Base-by-base conservation (phyloP, 2,329 filamentous ascomycete genomes). In the Phialocephala sp. region DNA sequence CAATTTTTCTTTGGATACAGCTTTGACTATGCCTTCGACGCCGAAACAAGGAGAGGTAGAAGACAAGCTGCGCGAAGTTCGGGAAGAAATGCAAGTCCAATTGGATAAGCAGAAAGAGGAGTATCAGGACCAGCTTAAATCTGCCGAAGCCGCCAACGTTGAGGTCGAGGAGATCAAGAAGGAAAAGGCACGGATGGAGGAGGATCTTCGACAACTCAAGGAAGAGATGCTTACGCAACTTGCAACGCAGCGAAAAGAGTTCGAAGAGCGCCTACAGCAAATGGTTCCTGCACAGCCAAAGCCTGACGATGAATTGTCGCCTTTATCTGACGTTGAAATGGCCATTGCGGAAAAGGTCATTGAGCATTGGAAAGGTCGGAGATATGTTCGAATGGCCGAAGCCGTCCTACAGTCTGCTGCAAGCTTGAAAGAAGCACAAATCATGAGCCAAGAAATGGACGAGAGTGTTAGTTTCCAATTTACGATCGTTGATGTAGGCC, bases 381-480 rank as follows among this genome's bases (percentile, higher is more conserved):
- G 92, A 74, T 97, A 94, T 73, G 93, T 99, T 65, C 89, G 90
- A 63, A 97, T 99, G 92, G 94, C 94, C 2, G 95, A 98, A 77
- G 88, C 90, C 1, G 89, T 98, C 35, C 82, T 99, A 55, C 93
- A 97, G 75, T 90, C 97, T 76, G 94, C 94, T 2, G 89, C 92
- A 8, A 87, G 89, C 35, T 79, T 99, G 65, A 99, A 99, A 77
- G 95, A 99, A 79, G 95, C 95, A 1, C 95, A 99, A 76, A 90
- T 99, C 67, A 95, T 99, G 92, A 97, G 94, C 80, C 94, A 97
- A 72, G 92, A 97, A 73, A 91, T 99, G 81, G 92, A 95, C 72
- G 95, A 97, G 77, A 89, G 89, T 70, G 91, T 97, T 9, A 90
- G 94, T 22, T 98, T 99, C 77, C 95, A 99, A 77, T 99, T 98